Evolutionary conservation across 2,329 filamentous ascomycete genomes (phyloP).

Genomic region (Neopestalotiopsis rosae): DNA sequence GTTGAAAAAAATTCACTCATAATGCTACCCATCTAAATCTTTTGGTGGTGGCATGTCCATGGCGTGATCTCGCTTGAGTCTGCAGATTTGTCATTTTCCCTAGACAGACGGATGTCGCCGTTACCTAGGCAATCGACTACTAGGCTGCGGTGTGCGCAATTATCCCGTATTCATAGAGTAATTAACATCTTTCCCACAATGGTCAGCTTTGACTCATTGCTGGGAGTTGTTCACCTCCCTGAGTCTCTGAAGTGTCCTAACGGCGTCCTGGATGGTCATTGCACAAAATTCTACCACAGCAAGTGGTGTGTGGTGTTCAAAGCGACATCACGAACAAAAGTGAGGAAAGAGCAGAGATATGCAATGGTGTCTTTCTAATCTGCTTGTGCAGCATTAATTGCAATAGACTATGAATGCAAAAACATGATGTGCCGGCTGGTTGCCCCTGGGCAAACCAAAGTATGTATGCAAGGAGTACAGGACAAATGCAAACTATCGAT

Average conservation of each 20-base stretch:
- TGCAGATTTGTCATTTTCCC: neutral
- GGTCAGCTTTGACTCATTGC: no score
- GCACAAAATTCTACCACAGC: no score
- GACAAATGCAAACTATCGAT: neutral
- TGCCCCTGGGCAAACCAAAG: neutral
- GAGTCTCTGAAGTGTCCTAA: no score
- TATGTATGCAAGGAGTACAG: conserved; percentile 5
- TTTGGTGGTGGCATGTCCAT: neutral
- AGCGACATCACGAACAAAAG: no score
- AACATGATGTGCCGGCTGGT: neutral
- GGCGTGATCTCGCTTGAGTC: neutral
- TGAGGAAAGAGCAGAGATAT: neutral
- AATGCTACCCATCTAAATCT: neutral
- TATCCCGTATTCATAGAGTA: neutral
- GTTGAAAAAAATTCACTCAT: no score
- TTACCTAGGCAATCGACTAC: neutral
- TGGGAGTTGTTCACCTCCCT: no score
- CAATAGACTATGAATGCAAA: conserved; percentile 17
- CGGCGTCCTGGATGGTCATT: no score
- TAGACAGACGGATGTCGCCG: neutral
- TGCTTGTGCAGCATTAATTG: conserved; percentile 2
- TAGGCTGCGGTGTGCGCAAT: neutral
- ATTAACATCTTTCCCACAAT: neutral
- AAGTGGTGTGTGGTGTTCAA: no score
- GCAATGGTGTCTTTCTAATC: neutral